phyloP scores from a whole-genome alignment of 768 basidiomycete species.

The Lactifluus piperatus region DNA sequence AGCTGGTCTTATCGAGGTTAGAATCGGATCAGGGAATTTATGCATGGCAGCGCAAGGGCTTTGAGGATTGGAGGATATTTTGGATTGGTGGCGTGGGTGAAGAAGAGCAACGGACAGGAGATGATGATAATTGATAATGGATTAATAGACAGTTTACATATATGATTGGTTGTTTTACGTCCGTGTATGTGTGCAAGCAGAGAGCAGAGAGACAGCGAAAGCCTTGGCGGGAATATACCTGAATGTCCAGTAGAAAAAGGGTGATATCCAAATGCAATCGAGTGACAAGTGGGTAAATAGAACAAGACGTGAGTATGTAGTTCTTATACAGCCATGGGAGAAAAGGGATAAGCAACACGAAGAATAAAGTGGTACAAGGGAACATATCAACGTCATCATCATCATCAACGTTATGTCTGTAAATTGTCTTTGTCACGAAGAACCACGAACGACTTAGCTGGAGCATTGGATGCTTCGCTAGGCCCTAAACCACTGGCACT shows the following conservation, averaged over 20 bases:
- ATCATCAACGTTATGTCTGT: neutral
- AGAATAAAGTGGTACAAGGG: neutral
- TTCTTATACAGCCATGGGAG: neutral
- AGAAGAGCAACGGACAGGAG: conserved; percentile 26
- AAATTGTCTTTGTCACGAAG: conserved; percentile 41
- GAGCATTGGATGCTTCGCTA: neutral
- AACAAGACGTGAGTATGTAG: conserved; percentile 2
- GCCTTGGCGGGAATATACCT: neutral
- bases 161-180: neutral
- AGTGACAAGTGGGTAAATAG: neutral
- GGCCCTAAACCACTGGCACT: neutral
- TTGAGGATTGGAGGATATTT: conserved; percentile 71
- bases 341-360: neutral
- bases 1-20: conserved; percentile 39
- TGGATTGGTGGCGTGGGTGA: conserved; percentile 62
- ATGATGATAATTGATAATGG: conserved; percentile 22
- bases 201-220: neutral
- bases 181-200: neutral
- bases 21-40: conserved; percentile 60
- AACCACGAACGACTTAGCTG: conserved; percentile 46
- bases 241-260: neutral
- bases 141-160: conserved; percentile 14
- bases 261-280: conserved; percentile 6
- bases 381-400: neutral
- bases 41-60: conserved; percentile 67